Conservation (phyloP, 108 stramenopile genomes). For the Nitzschia sp. region DNA sequence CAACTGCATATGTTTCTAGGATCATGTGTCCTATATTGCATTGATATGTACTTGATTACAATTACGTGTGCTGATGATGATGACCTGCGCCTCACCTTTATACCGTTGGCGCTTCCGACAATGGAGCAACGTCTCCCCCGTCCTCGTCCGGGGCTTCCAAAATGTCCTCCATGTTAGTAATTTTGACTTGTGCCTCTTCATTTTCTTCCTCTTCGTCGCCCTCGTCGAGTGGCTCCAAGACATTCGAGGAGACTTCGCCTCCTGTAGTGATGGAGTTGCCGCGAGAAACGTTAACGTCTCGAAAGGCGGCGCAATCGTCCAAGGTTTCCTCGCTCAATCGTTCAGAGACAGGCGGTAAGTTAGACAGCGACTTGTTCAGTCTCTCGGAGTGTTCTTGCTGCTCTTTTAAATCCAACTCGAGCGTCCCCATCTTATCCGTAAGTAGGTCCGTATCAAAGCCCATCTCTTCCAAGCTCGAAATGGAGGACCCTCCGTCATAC, state of each 20-base stretch:
- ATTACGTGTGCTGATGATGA: too few relatives aligned
- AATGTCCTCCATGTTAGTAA: conserved; percentile 43
- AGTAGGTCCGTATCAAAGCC: conserved; percentile 48
- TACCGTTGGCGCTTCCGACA: not conserved
- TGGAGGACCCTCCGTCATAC: conserved; percentile 32
- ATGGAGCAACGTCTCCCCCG: not conserved
- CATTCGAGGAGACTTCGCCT: conserved; percentile 34
- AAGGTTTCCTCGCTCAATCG: conserved; percentile 70
- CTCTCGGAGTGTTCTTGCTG: conserved; percentile 31
- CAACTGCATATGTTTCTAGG: too few relatives aligned
- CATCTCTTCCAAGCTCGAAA: conserved; percentile 49
- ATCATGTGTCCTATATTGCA: too few relatives aligned
- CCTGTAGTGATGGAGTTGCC: conserved; percentile 41
- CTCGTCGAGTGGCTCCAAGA: conserved; percentile 50
- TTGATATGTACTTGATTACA: too few relatives aligned
- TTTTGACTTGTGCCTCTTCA: conserved; percentile 26
- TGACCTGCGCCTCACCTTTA: too few relatives aligned
- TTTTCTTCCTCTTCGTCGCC: conserved; percentile 39
- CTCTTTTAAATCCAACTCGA: conserved; percentile 34
- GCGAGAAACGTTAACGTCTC: conserved; percentile 44
- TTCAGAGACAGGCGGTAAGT: conserved; percentile 62
- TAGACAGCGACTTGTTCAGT: conserved; percentile 31
- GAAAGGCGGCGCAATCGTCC: conserved; percentile 74
- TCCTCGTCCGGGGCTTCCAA: conserved; percentile 39
- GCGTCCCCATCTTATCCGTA: conserved; percentile 45